These are phyloP conservation scores for Trichothecium roseum DNA, from an alignment of 2,329 filamentous ascomycete species.

Conservation along the genomic window DNA sequence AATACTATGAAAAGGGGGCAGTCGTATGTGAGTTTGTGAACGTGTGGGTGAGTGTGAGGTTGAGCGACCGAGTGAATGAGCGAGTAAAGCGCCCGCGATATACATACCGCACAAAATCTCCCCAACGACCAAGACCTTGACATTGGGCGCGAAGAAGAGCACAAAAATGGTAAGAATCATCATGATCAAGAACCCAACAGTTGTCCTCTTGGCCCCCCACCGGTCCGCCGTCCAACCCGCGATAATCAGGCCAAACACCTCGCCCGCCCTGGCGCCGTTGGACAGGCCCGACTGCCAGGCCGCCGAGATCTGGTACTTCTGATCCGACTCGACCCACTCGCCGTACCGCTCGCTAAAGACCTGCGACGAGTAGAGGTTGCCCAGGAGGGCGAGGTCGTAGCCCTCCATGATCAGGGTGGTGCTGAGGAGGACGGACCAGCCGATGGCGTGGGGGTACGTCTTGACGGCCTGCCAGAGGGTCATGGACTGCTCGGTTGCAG, in stretches of 20 bases:
- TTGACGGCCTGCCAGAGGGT: constrained; percentile 26
- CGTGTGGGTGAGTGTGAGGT: background rate
- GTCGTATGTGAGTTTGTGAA: too few relatives aligned
- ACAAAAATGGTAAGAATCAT: constrained; percentile 42
- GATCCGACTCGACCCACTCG: constrained; percentile 17
- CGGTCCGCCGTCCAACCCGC: constrained; percentile 42
- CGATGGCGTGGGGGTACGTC: constrained; percentile 35
- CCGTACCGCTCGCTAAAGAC: constrained; percentile 35
- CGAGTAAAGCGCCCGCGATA: constrained; percentile 5
- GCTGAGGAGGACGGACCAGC: constrained; percentile 34
- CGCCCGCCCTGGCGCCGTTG: constrained; percentile 41
- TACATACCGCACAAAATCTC: constrained; percentile 30
- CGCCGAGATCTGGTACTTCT: constrained; percentile 36
- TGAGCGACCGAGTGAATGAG: background rate
- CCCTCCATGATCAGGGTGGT: constrained; percentile 39
- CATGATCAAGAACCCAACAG: constrained; percentile 32
- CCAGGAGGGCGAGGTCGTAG: constrained; percentile 39
- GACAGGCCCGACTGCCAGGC: constrained; percentile 47
- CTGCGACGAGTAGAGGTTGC: constrained; percentile 36
- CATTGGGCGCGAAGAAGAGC: constrained; percentile 39
- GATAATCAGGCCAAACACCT: constrained; percentile 40
- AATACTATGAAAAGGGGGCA: too few relatives aligned
- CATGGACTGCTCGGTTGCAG: constrained; percentile 30
- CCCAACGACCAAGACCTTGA: constrained; percentile 34
- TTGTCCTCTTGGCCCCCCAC: constrained; percentile 39